Base-by-base conservation (phyloP, 352 stramenopile genomes). In the Phytophthora podocarpi region DNA sequence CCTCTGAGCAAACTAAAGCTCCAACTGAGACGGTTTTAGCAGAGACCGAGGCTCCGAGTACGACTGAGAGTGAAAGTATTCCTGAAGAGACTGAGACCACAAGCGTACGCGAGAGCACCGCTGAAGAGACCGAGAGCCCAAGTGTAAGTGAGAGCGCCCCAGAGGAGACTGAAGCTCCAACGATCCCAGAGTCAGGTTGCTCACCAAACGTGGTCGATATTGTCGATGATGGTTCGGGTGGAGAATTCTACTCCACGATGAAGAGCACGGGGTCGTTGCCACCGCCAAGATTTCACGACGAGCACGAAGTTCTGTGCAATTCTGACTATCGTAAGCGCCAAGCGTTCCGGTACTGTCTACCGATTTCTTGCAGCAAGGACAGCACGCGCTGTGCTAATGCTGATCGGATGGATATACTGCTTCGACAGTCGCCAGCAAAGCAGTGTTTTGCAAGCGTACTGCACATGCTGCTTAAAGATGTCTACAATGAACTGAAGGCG, bases 381-480 rank as follows among this genome's bases (percentile, higher is more conserved):
- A 43, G 58, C 15, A 58, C 67, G 7, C 70, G 63, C 43, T 86
- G 76, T 59, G 51, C 52, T 5, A 53, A 39, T 3, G 61, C 76
- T 6, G 74, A 83, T 58, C 74, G 76, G 7, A 62, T 82, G 45
- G 74, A 83, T 39, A 59, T 86, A 15, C 57, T 86, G 2, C 52
- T 48, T 1, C 42, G 24, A 6, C 34, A 63, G 43, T 63, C 54
- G 15, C 58, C 59, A 24, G 37, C 57, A 4, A 76, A 71, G 43
- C 37, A 68, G 9, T 86, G 76, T 54, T 75, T 72, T 36, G 61
- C 41, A 18, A 81, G 73, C 45, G 67, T 78, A n/a, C 53, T 86
- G 50, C 71, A 86, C 53, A 65, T 83, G 64, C 48, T 86, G n/a
- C 57, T 86, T 2, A 51, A 76, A 31, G 76, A 86, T 47, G 70